These are phyloP conservation scores for Petunia hybrid DNA, from an alignment of 305 asterid species.

Conservation along the genomic window DNA sequence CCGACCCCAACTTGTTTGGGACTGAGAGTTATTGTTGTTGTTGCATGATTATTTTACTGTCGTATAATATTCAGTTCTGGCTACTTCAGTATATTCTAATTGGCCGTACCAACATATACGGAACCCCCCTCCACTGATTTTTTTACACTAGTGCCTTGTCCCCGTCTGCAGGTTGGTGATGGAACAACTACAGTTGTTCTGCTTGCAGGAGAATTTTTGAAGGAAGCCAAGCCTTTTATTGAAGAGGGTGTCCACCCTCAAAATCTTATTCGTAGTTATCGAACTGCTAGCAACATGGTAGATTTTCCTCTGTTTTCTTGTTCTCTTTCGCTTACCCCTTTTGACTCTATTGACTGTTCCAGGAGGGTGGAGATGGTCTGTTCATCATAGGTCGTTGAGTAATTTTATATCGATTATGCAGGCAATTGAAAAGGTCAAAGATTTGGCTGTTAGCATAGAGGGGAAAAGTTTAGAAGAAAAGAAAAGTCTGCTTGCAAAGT, in stretches of 20 bases:
- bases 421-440: conserved; percentile 90
- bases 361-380: conserved; percentile 19
- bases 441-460: conserved; percentile 84
- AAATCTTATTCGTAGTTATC: conserved; percentile 87
- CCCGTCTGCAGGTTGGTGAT: conserved; percentile 86
- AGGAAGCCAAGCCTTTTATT: conserved; percentile 96
- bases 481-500: conserved; percentile 85
- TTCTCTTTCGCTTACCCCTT: neutral
- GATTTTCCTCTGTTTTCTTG: neutral
- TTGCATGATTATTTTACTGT: neutral
- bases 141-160: neutral
- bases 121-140: neutral
- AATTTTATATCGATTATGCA: conserved; percentile 36
- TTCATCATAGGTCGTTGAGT: conserved; percentile 8
- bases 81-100: neutral
- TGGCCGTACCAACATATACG: neutral
- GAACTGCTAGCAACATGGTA: conserved; percentile 87
- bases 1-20: too few relatives aligned
- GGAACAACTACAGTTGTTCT: conserved; percentile 98
- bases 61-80: neutral
- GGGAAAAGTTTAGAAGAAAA: conserved; percentile 96
- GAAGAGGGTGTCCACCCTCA: conserved; percentile 99
- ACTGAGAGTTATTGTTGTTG: too few relatives aligned
- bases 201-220: conserved; percentile 94
- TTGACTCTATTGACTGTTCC: conserved; percentile 31